Conservation (phyloP, 1,139 yeast genomes). For the Blastobotrys niveus region DNA sequence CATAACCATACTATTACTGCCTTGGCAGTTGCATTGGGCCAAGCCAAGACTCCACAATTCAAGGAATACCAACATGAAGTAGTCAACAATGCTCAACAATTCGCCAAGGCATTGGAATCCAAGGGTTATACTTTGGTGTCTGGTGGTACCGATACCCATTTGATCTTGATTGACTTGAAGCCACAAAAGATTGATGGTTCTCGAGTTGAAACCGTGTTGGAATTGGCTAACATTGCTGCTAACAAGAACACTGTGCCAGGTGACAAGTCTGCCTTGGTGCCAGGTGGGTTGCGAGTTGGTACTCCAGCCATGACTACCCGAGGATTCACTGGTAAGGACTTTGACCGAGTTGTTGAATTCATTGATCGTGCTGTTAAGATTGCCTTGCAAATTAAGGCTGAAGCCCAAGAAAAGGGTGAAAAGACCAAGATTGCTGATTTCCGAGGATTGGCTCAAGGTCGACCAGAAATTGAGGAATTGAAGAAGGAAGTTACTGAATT, state of each 20-base stretch:
- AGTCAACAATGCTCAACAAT: constrained; percentile 78
- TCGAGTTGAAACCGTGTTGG: constrained; percentile 91
- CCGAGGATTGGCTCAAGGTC: constrained; percentile 69
- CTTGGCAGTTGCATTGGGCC: constrained; percentile 91
- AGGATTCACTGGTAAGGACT: constrained; percentile 86
- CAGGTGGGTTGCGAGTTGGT: constrained; percentile 97
- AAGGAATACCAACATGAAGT: constrained; percentile 86
- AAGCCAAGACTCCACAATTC: constrained; percentile 88
- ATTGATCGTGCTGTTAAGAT: constrained; percentile 78
- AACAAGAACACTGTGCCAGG: constrained; percentile 98
- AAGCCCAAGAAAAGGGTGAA: constrained; percentile 70
- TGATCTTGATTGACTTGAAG: constrained; percentile 85
- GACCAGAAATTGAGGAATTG: constrained; percentile 57
- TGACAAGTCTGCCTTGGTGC: constrained; percentile 94
- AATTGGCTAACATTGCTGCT: constrained; percentile 89
- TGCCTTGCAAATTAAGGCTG: constrained; percentile 69
- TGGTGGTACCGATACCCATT: constrained; percentile 94
- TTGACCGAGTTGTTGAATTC: constrained; percentile 72
- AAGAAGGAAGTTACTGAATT: constrained; percentile 80
- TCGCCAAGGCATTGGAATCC: constrained; percentile 65
- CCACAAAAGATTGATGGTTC: constrained; percentile 96
- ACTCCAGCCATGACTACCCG: constrained; percentile 99
- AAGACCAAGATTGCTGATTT: constrained; percentile 87
- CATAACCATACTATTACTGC: constrained; percentile 98
- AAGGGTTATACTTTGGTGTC: constrained; percentile 81